A percentile compares a stretch with the other conserved stretches of the same genome.
Conservation (phyloP, 139 green algal genomes). For the Coccomyxa sp. region DNA sequence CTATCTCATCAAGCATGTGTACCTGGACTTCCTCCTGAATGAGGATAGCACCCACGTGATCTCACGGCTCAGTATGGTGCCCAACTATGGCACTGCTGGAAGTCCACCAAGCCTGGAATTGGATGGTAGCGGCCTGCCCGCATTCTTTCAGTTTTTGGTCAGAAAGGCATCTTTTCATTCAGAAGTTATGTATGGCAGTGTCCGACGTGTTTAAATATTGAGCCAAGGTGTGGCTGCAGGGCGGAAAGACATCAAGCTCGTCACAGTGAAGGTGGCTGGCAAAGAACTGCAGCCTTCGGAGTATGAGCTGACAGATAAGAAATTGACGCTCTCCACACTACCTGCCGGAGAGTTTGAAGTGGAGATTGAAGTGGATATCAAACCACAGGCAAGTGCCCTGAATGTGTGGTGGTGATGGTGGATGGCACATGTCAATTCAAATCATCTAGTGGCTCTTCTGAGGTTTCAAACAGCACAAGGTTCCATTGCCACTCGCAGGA, state of each 20-base stretch:
- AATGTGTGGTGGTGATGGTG: neutral
- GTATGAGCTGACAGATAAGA: slow-evolving; percentile 27
- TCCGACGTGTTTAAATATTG: no score
- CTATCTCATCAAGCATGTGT: slow-evolving; percentile 66
- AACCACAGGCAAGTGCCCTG: slow-evolving; percentile 50
- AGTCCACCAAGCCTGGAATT: slow-evolving; percentile 11
- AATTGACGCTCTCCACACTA: slow-evolving; percentile 27
- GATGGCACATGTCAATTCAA: no score
- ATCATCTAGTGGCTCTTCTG: neutral
- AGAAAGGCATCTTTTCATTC: no score
- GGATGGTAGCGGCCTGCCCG: slow-evolving; percentile 2
- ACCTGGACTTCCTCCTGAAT: slow-evolving; percentile 72
- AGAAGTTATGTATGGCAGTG: no score
- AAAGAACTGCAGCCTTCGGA: slow-evolving; percentile 17
- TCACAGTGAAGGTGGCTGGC: slow-evolving; percentile 43
- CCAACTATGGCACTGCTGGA: slow-evolving; percentile 41
- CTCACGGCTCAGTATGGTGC: slow-evolving; percentile 36
- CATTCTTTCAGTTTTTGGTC: no score
- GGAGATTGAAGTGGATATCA: slow-evolving; percentile 66
- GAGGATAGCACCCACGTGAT: slow-evolving; percentile 72
- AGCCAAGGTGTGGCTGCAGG: slow-evolving; percentile 7
- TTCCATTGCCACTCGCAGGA: slow-evolving; percentile 32
- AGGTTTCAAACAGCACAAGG: neutral
- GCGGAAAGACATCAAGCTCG: slow-evolving; percentile 53
- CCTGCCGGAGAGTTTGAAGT: slow-evolving; percentile 24